Evolutionary conservation across 768 basidiomycete genomes (phyloP).

Genomic region (Phaffia tasmanica): DNA sequence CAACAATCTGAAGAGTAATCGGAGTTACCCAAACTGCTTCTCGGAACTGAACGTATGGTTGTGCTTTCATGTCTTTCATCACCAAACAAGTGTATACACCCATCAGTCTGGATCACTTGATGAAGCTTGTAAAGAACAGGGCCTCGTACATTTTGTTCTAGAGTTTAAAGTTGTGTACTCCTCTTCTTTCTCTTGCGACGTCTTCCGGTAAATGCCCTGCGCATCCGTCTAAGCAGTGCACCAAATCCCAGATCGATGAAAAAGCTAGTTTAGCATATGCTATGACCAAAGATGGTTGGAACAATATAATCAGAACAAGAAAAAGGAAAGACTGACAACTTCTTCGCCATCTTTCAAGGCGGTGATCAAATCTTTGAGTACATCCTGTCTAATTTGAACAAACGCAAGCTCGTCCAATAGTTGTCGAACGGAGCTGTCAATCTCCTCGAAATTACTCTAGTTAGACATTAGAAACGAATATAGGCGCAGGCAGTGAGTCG

Average conservation of each 20-base stretch:
- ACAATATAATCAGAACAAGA: not conserved
- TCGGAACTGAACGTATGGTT: not conserved
- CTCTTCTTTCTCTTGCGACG: not conserved
- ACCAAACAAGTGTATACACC: not conserved
- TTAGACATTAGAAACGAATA: not conserved
- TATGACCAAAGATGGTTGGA: not conserved
- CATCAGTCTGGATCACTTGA: not conserved
- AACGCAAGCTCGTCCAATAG: not conserved
- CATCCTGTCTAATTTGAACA: not conserved
- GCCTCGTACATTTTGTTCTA: not conserved
- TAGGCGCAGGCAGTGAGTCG: not conserved
- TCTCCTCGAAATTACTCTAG: not conserved
- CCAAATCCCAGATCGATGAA: too few species aligned
- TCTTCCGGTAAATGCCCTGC: not conserved
- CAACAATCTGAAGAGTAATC: not conserved
- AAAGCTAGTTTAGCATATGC: too few species aligned
- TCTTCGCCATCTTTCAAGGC: not conserved
- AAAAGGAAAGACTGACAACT: not conserved
- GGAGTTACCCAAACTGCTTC: conserved; percentile 5
- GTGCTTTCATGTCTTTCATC: not conserved
- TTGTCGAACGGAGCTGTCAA: not conserved
- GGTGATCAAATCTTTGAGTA: not conserved
- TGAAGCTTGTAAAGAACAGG: not conserved
- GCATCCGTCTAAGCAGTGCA: not conserved
- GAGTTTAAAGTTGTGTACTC: not conserved